phyloP scores from a whole-genome alignment of 108 stramenopile species.

The Bacterosira constricta region DNA sequence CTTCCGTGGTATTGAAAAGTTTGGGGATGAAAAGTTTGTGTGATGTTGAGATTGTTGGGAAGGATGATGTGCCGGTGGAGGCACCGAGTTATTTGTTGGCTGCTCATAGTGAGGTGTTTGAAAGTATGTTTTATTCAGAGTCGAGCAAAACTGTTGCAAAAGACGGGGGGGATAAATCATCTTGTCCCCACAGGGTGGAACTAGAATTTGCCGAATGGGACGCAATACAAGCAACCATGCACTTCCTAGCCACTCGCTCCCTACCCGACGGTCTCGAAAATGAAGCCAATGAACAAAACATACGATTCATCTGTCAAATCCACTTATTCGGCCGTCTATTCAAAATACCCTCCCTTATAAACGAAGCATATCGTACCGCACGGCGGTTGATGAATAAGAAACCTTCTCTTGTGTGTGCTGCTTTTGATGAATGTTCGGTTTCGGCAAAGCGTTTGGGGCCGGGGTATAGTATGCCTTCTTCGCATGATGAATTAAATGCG shows the following conservation, averaged over 20 bases:
- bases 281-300: background rate
- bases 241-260: conserved; percentile 19
- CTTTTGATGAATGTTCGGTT: conserved; percentile 24
- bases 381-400: conserved; percentile 21
- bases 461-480: background rate
- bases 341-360: conserved; percentile 1
- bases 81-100: conserved; percentile 19
- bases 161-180: background rate
- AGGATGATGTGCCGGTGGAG: background rate
- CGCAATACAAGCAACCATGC: conserved; percentile 13
- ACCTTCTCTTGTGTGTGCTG: background rate
- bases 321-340: conserved; percentile 6
- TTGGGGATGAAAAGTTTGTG: conserved; percentile 25
- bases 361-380: conserved; percentile 11
- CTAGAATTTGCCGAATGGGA: conserved; percentile 13
- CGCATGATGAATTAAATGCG: background rate
- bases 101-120: conserved; percentile 14
- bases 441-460: background rate
- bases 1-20: conserved; percentile 12
- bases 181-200: background rate
- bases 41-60: conserved; percentile 23
- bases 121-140: conserved; percentile 5
- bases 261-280: background rate
- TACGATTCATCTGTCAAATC: conserved; percentile 21
- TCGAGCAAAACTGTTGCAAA: too few relatives aligned